Conservation (phyloP, 2,329 filamentous ascomycete species). For the Chrysosporium keratinophilum region DNA sequence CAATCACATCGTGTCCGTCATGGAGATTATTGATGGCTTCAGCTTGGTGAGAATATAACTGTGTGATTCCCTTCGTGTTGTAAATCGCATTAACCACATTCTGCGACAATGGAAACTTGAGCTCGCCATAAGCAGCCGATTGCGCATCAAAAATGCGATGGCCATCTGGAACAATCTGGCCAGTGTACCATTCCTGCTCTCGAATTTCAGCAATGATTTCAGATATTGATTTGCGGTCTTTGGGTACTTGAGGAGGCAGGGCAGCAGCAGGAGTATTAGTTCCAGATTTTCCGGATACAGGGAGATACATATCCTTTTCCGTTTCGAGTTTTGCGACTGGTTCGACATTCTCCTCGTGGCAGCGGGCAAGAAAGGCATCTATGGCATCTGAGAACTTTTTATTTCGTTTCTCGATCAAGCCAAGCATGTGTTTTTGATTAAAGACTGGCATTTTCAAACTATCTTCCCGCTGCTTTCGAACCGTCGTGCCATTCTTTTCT, state of each 20-base stretch:
- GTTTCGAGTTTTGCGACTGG: constrained; percentile 55
- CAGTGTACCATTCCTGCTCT: constrained; percentile 73
- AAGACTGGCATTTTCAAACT: constrained; percentile 84
- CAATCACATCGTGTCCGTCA: constrained; percentile 74
- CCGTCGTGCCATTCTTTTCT: constrained; percentile 52
- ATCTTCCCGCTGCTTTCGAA: constrained; percentile 55
- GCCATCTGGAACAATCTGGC: constrained; percentile 86
- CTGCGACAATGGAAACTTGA: constrained; percentile 80
- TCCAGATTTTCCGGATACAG: constrained; percentile 41
- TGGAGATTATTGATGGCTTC: constrained; percentile 85
- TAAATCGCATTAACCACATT: constrained; percentile 91
- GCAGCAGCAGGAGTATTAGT: constrained; percentile 33
- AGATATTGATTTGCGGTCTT: constrained; percentile 65
- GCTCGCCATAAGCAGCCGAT: constrained; percentile 66
- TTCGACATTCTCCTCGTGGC: constrained; percentile 53
- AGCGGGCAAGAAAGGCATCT: constrained; percentile 65
- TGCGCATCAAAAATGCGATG: constrained; percentile 86
- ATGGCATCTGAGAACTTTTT: constrained; percentile 69
- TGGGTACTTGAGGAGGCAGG: constrained; percentile 61
- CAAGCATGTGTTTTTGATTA: constrained; percentile 84
- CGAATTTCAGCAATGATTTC: constrained; percentile 82
- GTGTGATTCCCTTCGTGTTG: constrained; percentile 76
- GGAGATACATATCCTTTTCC: constrained; percentile 52
- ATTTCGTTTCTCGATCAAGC: constrained; percentile 81
- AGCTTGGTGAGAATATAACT: constrained; percentile 83